phyloP scores from a whole-genome alignment of 805 yeast genomes.

The Vanderwaltozyma tropicalis region DNA sequence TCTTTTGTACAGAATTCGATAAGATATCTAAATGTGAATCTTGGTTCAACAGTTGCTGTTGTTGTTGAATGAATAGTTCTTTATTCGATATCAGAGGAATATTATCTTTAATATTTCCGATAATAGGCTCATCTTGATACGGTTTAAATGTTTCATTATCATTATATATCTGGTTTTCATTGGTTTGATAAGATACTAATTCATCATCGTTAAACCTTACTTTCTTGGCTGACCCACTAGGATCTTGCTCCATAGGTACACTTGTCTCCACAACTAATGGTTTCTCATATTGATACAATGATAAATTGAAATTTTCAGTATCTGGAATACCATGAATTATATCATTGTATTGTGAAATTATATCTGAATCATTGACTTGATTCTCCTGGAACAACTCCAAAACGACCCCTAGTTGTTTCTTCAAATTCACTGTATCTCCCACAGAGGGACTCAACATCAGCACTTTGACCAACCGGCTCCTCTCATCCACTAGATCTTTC shows the following conservation, averaged over 20 bases:
- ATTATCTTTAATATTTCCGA: background rate
- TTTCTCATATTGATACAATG: conserved; percentile 2
- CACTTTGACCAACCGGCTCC: conserved; percentile 15
- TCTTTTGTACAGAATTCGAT: conserved; percentile 35
- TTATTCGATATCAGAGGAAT: conserved; percentile 21
- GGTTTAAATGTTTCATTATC: conserved; percentile 12
- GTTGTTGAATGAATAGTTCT: conserved; percentile 34
- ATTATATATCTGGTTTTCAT: background rate
- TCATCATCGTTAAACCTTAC: conserved; percentile 21
- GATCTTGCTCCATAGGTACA: background rate
- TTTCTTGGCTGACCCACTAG: conserved; percentile 7
- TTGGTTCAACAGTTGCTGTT: conserved; percentile 38
- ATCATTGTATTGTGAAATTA: conserved; percentile 9
- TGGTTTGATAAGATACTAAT: background rate
- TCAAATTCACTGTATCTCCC: conserved; percentile 17
- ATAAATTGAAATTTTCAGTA: conserved; percentile 9
- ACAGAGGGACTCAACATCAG: conserved; percentile 18
- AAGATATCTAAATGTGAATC: conserved; percentile 34
- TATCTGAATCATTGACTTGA: conserved; percentile 3
- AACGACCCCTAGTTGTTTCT: conserved; percentile 13
- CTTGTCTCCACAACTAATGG: background rate
- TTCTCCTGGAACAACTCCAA: conserved; percentile 8
- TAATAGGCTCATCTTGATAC: conserved; percentile 12
- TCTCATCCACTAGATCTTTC: conserved; percentile 22
- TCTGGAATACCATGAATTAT: conserved; percentile 10